These are phyloP conservation scores for Kodamaea derodonti DNA, from an alignment of 1,139 yeast species.

Conservation along the genomic window DNA sequence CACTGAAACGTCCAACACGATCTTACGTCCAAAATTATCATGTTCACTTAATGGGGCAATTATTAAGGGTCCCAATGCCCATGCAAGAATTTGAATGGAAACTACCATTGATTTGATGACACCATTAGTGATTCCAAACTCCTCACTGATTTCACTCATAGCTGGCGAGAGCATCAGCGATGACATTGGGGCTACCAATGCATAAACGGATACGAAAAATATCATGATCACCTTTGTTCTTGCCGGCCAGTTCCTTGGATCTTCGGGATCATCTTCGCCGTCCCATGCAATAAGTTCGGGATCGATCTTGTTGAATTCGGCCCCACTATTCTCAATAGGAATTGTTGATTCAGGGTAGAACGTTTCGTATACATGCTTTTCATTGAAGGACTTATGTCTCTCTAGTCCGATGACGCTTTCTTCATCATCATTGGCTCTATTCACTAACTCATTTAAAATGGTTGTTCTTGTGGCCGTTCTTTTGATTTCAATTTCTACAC, in stretches of 20 bases:
- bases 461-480: constrained; percentile 20
- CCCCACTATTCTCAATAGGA: constrained; percentile 33
- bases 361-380: constrained; percentile 1
- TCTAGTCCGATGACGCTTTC: constrained; percentile 8
- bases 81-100: constrained; percentile 43
- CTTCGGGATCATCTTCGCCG: constrained; percentile 33
- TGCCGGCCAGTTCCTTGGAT: constrained; percentile 39
- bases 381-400: not conserved
- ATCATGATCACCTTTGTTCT: constrained; percentile 26
- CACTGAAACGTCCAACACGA: constrained; percentile 35
- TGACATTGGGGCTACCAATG: constrained; percentile 45
- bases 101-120: constrained; percentile 37
- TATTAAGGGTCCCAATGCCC: constrained; percentile 45
- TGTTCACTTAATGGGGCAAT: constrained; percentile 46
- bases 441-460: constrained; percentile 16
- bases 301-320: constrained; percentile 35
- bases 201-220: constrained; percentile 37
- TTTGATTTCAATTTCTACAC: constrained; percentile 16
- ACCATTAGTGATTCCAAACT: constrained; percentile 30
- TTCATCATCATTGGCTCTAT: constrained; percentile 12
- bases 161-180: constrained; percentile 47
- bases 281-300: constrained; percentile 45
- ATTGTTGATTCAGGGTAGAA: constrained; percentile 17
- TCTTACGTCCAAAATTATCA: constrained; percentile 39
- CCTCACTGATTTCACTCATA: constrained; percentile 28